A percentile compares a stretch with the other conserved stretches of the same genome.
Evolutionary conservation across 139 green algal genomes (phyloP).

Genomic region (Pleodorina starrii): DNA sequence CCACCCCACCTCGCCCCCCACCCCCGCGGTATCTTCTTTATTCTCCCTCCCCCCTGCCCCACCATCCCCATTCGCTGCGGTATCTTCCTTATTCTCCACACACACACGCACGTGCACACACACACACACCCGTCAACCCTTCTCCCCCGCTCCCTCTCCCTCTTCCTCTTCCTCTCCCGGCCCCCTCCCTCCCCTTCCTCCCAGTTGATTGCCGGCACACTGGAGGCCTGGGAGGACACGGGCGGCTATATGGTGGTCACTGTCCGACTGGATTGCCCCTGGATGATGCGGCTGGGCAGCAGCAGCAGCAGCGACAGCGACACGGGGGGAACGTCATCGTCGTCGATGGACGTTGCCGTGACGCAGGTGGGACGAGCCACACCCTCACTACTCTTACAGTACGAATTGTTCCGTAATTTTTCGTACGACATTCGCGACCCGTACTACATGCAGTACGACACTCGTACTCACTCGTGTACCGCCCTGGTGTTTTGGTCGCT

Average conservation of each 20-base stretch:
- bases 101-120: no score
- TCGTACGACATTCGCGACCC: no score
- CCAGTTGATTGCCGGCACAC: neutral
- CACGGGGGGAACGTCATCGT: neutral
- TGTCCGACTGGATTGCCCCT: constrained; percentile 19
- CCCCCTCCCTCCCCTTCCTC: neutral
- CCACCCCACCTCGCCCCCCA: no score
- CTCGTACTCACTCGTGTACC: neutral
- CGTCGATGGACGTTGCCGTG: neutral
- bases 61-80: neutral
- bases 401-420: no score
- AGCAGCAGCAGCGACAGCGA: no score
- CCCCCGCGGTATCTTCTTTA: no score
- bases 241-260: constrained; percentile 27
- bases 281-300: neutral
- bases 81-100: neutral
- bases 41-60: no score
- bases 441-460: no score
- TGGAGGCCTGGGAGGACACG: constrained; percentile 34
- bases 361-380: neutral
- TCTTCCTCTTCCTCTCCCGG: neutral
- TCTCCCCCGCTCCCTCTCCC: neutral
- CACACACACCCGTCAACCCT: neutral
- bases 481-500: no score
- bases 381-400: no score